Evolutionary conservation across 345 rosid species (phyloP), one percentile per base, ranked within the genome.

Genomic region (Arabis hirsuta): DNA sequence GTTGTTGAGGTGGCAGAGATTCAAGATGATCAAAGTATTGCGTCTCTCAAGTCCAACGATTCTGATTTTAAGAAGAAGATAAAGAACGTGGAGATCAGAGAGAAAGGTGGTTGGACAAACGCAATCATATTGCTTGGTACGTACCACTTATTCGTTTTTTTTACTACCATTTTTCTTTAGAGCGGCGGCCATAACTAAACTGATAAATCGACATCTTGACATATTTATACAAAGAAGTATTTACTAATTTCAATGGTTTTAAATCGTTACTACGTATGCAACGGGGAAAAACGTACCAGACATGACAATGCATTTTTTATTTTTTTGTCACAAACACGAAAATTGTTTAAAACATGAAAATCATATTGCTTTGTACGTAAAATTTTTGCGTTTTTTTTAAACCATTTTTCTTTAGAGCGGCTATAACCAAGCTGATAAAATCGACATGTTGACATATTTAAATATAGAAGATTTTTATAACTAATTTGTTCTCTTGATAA

Each of bases 111-210:
- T 6, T 85, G 86, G 89, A 80, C 59, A 59, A 81, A 58, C 71
- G 85, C 86, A 44, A 44, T 56, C 67, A 53, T 85, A 48, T 68
- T 85, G 69, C 80, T 85, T 10, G 84, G 88, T 84, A 65, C 11
- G 41, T 32, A 32, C 36, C 55, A 32, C 39, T 65, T 55, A 20
- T 43, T 9, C 38, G 31, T 32, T 32, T 27, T 27, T 27, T 1
- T 3, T 27, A 3, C 0, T 27, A 27, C 29, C 29, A 27, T 27
- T 27, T 32, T 32, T 32, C 36, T 32, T 32, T 32, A 32, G 36
- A 6, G 36, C 36, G 2, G 36, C 36, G 22, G 22, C 22, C 24
- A 22, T 27, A 3, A 27, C 29, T 2, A 27, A 22, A 22, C 24
- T 22, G 24, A 22, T 22, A 27, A 27, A 2, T 27, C 29, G 4